These are phyloP conservation scores for Arthrobotrys sphaeroides DNA, from an alignment of 2,329 filamentous ascomycete genomes.

Conservation along the genomic window DNA sequence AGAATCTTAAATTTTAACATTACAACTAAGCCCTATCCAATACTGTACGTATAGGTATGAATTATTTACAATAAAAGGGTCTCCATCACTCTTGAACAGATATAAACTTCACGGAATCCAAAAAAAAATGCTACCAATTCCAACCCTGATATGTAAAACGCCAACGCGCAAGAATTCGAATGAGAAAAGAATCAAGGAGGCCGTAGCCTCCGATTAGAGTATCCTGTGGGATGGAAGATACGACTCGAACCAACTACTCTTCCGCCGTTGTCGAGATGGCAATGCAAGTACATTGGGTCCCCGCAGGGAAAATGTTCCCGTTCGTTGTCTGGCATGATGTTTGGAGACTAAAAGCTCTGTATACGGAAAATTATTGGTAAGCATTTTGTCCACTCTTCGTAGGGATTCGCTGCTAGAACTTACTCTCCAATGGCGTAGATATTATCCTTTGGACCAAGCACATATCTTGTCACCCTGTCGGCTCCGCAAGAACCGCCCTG, in stretches of 20 bases:
- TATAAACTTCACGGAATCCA: neutral
- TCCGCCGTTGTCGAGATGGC: slow-evolving; percentile 24
- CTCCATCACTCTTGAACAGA: neutral
- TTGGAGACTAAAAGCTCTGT: slow-evolving; percentile 31
- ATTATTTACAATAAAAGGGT: neutral
- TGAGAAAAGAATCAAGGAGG: neutral
- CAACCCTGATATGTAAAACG: neutral
- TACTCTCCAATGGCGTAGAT: slow-evolving; percentile 49
- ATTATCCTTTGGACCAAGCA: slow-evolving; percentile 15
- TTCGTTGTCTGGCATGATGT: neutral
- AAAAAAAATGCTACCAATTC: neutral
- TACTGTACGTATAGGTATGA: neutral
- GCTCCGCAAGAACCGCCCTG: slow-evolving; percentile 19
- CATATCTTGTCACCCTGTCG: slow-evolving; percentile 37
- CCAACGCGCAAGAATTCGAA: neutral
- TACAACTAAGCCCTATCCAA: neutral
- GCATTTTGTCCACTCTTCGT: neutral
- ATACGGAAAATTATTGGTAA: neutral
- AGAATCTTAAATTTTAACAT: neutral
- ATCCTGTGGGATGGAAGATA: neutral
- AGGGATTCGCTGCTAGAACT: neutral
- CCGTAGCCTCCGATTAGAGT: neutral
- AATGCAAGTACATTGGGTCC: slow-evolving; percentile 47
- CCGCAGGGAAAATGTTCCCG: slow-evolving; percentile 7
- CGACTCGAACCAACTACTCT: neutral